Evolutionary conservation across 805 yeast species (phyloP), one percentile per base, ranked within the genome.

Genomic region (Kluyveromyces nonfermentans): DNA sequence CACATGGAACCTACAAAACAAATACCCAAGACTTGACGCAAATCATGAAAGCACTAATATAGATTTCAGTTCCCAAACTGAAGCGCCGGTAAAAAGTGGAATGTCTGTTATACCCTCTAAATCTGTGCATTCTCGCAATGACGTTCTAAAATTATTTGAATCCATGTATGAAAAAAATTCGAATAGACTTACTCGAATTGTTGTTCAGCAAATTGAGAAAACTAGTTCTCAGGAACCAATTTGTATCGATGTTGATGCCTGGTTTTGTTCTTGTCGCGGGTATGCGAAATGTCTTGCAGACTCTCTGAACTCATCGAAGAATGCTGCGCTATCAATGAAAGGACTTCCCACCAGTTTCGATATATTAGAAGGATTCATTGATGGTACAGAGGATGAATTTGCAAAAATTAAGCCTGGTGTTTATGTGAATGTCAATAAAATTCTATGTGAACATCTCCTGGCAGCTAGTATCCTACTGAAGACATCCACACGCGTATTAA

Each of bases 251-350:
- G 37, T 63, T 8, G 44, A 47, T 6, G 49, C 53, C 31, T 62
- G 67, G 64, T 52, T 51, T 18, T 64, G 68, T 43, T 58, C 67
- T 1, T 64, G 68, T 39, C 50, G 50, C 9, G 67, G 63, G 37
- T 63, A 44, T 46, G 46, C 52, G 14, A 17, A 28, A 21, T 38
- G 41, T 22, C 22, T 38, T 4, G n/a, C 20, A n/a, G n/a, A 21
- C 31, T 5, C 31, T 4, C 6, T 38, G 20, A 15, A 18, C 35
- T 15, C 35, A 12, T 2, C 35, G 10, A 18, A 9, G 10, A 33
- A 33, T 33, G 30, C 30, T 10, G 12, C 9, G 30, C 12, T 14
- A 10, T 25, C 30, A 25, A 33, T 10, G 10, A 16, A 33, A 33
- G 3, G n/a, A 12, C 9, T 18, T 16, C 10, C 17, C 8, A n/a